phyloP scores from a whole-genome alignment of 1,284 basidiomycete genomes.

The Apiotrichum gamsii region DNA sequence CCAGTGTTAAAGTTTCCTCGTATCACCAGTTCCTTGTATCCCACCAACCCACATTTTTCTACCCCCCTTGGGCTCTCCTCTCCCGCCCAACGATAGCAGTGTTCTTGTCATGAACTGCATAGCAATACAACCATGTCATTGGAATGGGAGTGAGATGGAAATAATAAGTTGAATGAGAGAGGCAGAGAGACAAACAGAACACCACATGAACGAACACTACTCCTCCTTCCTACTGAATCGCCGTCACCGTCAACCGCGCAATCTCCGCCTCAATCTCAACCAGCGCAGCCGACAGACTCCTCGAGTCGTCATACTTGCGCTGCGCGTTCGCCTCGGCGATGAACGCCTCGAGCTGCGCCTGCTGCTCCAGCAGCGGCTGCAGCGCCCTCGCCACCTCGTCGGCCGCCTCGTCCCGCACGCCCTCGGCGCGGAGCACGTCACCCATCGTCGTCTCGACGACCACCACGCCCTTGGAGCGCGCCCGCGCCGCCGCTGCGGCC shows the following conservation, averaged over 20 bases:
- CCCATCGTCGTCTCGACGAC: conserved; percentile 30
- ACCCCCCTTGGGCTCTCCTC: too few species aligned
- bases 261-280: conserved; percentile 75
- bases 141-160: too few species aligned
- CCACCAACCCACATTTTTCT: too few species aligned
- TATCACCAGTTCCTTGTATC: too few species aligned
- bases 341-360: conserved; percentile 65
- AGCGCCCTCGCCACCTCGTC: conserved; percentile 64
- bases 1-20: too few species aligned
- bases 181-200: too few species aligned
- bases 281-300: conserved; percentile 66
- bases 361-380: conserved; percentile 83
- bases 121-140: too few species aligned
- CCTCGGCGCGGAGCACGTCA: conserved; percentile 24
- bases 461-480: conserved; percentile 22
- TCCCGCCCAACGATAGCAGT: too few species aligned
- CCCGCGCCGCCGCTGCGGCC: too few species aligned
- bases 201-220: too few species aligned
- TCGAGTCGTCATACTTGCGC: conserved; percentile 83
- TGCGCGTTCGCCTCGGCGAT: conserved; percentile 69
- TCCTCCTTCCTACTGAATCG: conserved; percentile 15
- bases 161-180: too few species aligned
- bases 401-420: conserved; percentile 26
- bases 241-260: conserved; percentile 52
- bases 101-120: conserved; percentile 6